Base-by-base conservation (phyloP, 768 basidiomycete species). In the Dioszegia aurantiaca region DNA sequence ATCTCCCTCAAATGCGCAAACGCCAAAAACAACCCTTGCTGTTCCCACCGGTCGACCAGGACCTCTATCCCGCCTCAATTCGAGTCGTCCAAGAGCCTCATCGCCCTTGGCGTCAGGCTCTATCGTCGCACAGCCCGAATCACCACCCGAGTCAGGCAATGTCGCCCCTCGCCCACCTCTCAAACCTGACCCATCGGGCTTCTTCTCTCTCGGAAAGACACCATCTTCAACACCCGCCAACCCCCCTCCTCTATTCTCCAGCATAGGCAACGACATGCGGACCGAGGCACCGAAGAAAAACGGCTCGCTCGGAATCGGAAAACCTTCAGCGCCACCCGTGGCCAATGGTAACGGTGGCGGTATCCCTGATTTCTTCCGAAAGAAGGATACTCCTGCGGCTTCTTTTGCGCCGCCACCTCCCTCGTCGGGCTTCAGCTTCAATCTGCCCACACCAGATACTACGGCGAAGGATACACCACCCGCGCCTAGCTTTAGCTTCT, bases 101-200 rank as follows among this genome's bases (percentile, higher is more conserved):
- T 73, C 72, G 0, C 72, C 72, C n/a, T 56, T 73, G 8, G 72
- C 72, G 10, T 60, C 45, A 4, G 64, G 63, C n/a, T 68, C 63
- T 0, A 72, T 72, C 24, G 62, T 67, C 17, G 68, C 70, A 27
- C 41, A 56, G 28, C 68, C 70, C 1, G 70, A 67, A 30, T 69
- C 68, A 4, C 70, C 70, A n/a, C 64, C 64, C 2, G 28, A 62
- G 14, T 33, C 33, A 12, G 42, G 36, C 17, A 30, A 19, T 11
- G 51, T 55, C 27, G 27, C 54, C 10, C 36, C 46, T 11, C 17
- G 53, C 16, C 48, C 64, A 3, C 26, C 41, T 11, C 36, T 39
- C 26, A 49, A 49, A 23, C 31, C 51, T 5, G 51, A 53, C 26
- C 3, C 36, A 3, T 57, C 46, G 24, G 64, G 59, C 16, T 63